A percentile compares a stretch with the other conserved stretches of the same genome.
These are phyloP conservation scores for Castanopsis chinensis DNA, from an alignment of 306 rosid species.

Conservation along the genomic window DNA sequence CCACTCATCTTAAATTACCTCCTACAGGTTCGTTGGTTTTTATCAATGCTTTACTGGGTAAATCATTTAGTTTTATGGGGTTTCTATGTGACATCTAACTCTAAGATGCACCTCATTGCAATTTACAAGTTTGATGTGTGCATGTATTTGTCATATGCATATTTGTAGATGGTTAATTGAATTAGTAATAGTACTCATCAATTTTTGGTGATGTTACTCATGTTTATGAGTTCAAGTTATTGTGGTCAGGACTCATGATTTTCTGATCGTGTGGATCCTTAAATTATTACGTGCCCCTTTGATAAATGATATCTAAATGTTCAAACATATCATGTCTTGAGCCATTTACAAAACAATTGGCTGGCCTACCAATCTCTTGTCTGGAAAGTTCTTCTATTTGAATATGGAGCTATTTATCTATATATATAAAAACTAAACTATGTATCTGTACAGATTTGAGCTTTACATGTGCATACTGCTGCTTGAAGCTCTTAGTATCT, in stretches of 20 bases:
- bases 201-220: neutral
- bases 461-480: neutral
- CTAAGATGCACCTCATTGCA: neutral
- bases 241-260: neutral
- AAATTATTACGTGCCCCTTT: neutral
- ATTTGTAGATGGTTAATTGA: neutral
- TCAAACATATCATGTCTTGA: too few species aligned
- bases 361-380: too few species aligned
- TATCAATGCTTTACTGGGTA: conserved; percentile 13
- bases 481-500: neutral
- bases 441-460: neutral
- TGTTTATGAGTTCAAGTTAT: neutral
- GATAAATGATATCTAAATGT: too few species aligned
- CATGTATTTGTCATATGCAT: neutral
- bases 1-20: conserved; percentile 81
- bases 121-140: neutral
- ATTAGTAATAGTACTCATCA: neutral
- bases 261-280: neutral
- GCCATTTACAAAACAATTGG: too few species aligned
- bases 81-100: neutral
- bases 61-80: neutral
- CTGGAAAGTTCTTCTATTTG: neutral
- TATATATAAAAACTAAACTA: neutral
- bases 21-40: conserved; percentile 60
- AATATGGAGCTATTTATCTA: neutral